Evolutionary conservation across 1,139 yeast species (phyloP), one percentile per base, ranked within the genome.

Genomic region (Candida sojae): DNA sequence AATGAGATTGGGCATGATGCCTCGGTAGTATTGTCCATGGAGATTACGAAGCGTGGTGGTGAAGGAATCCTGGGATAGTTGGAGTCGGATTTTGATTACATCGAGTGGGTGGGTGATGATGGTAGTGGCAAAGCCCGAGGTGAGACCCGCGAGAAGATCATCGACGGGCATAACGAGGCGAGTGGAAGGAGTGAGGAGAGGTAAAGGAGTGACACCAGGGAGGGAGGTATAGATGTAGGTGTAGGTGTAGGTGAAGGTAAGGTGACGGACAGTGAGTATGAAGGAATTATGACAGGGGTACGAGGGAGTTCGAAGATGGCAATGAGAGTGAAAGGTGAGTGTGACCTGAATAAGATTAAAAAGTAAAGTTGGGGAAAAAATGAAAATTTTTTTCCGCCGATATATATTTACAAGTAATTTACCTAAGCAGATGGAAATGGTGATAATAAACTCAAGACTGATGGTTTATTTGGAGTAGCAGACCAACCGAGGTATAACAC

Each of bases 401-500:
- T 32, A 32, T 32, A n/a, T 32, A 11, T 32, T 12, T 32, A n/a
- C 9, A 17, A 9, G 35, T 32, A 26, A 26, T 26, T 26, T 8
- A 26, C 12, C 45, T 68, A 86, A 62, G 86, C 87, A 58, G 90
- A 82, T 67, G 96, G 96, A 63, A 88, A 77, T 37, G 88, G 88
- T 57, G 86, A 79, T 61, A 83, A 75, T 61, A 85, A 80, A 76
- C 82, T 83, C 71, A 92, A 78, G 63, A 91, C 75, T 56, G 85
- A 84, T 56, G 98, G 98, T 71, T 86, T 88, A 69, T 86, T 88
- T 50, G 90, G 79, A 54, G 95, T 83, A 59, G 88, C 84, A 53
- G 88, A 77, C 96, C 96, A 92, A 40, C 97, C 98, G 63, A 93
- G 77, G 76, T 93, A 93, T 63, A 93, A 77, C 56, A 93, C 86